phyloP scores from a whole-genome alignment of 768 basidiomycete species.

The Bullera alba region DNA sequence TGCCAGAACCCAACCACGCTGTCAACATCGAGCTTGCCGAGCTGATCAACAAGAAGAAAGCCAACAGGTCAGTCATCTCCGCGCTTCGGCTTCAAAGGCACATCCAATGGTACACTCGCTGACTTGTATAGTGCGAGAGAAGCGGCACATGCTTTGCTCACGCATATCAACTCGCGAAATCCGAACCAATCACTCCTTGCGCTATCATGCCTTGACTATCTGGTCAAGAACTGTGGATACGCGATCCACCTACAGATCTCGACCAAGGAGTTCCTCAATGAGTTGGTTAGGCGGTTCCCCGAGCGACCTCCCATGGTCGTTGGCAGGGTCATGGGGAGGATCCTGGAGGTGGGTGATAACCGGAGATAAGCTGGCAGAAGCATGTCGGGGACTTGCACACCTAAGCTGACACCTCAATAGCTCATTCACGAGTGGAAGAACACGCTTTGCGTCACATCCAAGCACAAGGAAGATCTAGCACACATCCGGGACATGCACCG shows the following conservation, averaged over 20 bases:
- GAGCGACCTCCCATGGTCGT: slow-evolving; percentile 94
- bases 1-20: slow-evolving; percentile 84
- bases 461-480: slow-evolving; percentile 92
- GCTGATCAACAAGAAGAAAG: slow-evolving; percentile 87
- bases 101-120: not conserved
- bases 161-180: slow-evolving; percentile 83
- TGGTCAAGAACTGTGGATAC: slow-evolving; percentile 94
- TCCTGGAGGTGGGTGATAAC: slow-evolving; percentile 56
- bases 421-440: slow-evolving; percentile 93
- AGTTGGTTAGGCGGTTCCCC: slow-evolving; percentile 93
- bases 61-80: slow-evolving; percentile 83
- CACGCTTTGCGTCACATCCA: slow-evolving; percentile 74
- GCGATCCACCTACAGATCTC: slow-evolving; percentile 92
- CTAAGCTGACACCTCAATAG: slow-evolving; percentile 9
- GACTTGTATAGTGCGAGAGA: slow-evolving; percentile 66
- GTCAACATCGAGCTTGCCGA: slow-evolving; percentile 90
- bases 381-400: not conserved
- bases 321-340: slow-evolving; percentile 87
- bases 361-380: not conserved
- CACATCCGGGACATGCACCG: slow-evolving; percentile 98
- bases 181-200: slow-evolving; percentile 84
- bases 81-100: not conserved
- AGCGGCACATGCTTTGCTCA: slow-evolving; percentile 74
- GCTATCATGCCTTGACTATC: slow-evolving; percentile 48
- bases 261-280: slow-evolving; percentile 97